Percentiles rank a stretch among this genome's conserved stretches.
These are phyloP conservation scores for Phytomonas sp. DNA, from an alignment of 208 protist genomes.

Conservation along the genomic window DNA sequence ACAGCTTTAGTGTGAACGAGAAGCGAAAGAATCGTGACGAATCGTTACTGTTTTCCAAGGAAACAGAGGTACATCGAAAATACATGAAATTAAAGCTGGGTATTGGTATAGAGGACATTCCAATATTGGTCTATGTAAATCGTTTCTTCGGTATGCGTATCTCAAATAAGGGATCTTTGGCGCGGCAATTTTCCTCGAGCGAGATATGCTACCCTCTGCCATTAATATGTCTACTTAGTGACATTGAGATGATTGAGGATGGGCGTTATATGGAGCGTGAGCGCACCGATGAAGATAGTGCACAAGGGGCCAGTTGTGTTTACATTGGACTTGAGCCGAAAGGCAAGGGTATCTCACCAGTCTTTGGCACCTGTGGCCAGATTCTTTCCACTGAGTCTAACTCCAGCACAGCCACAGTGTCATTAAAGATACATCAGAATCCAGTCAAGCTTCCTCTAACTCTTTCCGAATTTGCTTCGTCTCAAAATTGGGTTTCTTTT, in stretches of 20 bases:
- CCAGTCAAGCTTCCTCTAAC: slow-evolving; percentile 39
- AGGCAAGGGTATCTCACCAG: slow-evolving; percentile 14
- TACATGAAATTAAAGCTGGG: slow-evolving; percentile 80
- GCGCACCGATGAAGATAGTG: slow-evolving; percentile 39
- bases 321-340: slow-evolving; percentile 69
- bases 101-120: slow-evolving; percentile 42
- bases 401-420: slow-evolving; percentile 21
- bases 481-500: slow-evolving; percentile 63
- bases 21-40: slow-evolving; percentile 64
- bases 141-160: slow-evolving; percentile 71
- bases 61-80: slow-evolving; percentile 59
- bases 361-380: slow-evolving; percentile 13
- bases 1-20: slow-evolving; percentile 44
- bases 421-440: slow-evolving; percentile 29
- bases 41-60: slow-evolving; percentile 38
- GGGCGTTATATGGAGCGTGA: slow-evolving; percentile 67
- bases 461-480: slow-evolving; percentile 38
- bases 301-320: slow-evolving; percentile 42
- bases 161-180: slow-evolving; percentile 38
- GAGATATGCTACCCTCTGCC: slow-evolving; percentile 75
- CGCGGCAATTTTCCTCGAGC: slow-evolving; percentile 58
- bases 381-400: slow-evolving; percentile 10
- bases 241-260: slow-evolving; percentile 60
- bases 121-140: slow-evolving; percentile 77
- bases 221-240: slow-evolving; percentile 44